A percentile compares a stretch with the other conserved stretches of the same genome.
phyloP scores from a whole-genome alignment of 2,329 filamentous ascomycete species.

The Colletotrichum karsti region DNA sequence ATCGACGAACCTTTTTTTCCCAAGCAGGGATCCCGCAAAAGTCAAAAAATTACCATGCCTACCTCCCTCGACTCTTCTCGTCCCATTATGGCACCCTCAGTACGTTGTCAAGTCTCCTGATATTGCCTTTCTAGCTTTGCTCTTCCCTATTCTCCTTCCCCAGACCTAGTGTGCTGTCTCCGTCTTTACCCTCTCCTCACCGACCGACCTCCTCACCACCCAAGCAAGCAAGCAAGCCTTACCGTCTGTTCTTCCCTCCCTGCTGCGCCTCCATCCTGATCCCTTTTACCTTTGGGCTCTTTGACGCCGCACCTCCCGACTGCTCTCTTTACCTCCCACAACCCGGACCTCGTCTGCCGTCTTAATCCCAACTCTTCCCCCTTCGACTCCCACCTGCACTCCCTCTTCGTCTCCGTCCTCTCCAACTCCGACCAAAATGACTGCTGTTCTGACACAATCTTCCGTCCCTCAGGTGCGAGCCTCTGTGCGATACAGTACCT shows the following conservation, averaged over 20 bases:
- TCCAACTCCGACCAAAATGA: conserved; percentile 8
- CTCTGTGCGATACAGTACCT: conserved; percentile 67
- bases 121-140: conserved; percentile 2
- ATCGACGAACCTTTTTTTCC: conserved; percentile 25
- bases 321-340: neutral
- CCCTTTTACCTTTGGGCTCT: neutral
- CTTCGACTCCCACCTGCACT: neutral
- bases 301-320: conserved; percentile 9
- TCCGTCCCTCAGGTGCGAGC: conserved; percentile 52
- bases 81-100: conserved; percentile 70
- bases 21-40: conserved; percentile 19
- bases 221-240: neutral
- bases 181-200: neutral
- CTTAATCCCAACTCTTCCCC: conserved; percentile 12
- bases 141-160: neutral
- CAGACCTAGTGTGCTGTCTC: neutral
- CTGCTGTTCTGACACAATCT: conserved; percentile 12
- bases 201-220: too few species aligned
- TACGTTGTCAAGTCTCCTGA: conserved; percentile 48
- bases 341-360: conserved; percentile 11
- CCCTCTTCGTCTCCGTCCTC: neutral
- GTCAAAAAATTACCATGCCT: conserved; percentile 52
- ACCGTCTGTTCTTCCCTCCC: conserved; percentile 13
- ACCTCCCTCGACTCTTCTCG: conserved; percentile 67
- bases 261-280: neutral